Conservation (phyloP, 2,329 filamentous ascomycete species). For the Colletotrichum filicis region DNA sequence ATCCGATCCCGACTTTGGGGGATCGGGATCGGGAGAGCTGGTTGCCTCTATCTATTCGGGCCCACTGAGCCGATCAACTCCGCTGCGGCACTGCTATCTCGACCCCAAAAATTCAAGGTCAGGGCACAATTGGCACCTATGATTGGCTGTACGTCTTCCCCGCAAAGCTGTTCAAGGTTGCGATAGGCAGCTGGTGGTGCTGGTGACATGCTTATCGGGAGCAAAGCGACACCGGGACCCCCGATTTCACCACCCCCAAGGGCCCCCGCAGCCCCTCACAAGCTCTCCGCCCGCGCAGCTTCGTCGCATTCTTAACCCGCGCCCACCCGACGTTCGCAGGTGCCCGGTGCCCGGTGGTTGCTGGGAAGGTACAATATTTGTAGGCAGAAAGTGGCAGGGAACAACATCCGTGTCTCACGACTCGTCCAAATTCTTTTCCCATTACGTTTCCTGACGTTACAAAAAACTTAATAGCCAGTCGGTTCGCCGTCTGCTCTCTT, state of each 20-base stretch:
- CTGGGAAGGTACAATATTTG: background rate
- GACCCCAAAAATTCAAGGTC: background rate
- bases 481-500: background rate
- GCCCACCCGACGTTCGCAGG: slow-evolving; percentile 17
- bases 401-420: slow-evolving; percentile 21
- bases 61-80: slow-evolving; percentile 10
- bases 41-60: slow-evolving; percentile 2
- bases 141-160: slow-evolving; percentile 20
- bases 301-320: slow-evolving; percentile 29
- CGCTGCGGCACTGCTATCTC: background rate
- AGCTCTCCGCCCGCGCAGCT: slow-evolving; percentile 15
- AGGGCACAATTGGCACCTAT: slow-evolving; percentile 11
- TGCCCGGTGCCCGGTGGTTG: background rate
- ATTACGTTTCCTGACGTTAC: slow-evolving; percentile 1
- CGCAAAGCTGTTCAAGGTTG: slow-evolving; percentile 10
- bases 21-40: slow-evolving; percentile 25
- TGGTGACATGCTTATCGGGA: slow-evolving; percentile 4
- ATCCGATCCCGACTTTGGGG: slow-evolving; percentile 19
- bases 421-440: slow-evolving; percentile 4
- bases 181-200: slow-evolving; percentile 16
- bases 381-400: background rate
- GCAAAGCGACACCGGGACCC: background rate
- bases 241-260: background rate
- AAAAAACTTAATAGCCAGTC: slow-evolving; percentile 25
- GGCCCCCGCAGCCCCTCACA: slow-evolving; percentile 22